Conservation (phyloP, 23 red algal genomes). For the Gracilaria domingensis region DNA sequence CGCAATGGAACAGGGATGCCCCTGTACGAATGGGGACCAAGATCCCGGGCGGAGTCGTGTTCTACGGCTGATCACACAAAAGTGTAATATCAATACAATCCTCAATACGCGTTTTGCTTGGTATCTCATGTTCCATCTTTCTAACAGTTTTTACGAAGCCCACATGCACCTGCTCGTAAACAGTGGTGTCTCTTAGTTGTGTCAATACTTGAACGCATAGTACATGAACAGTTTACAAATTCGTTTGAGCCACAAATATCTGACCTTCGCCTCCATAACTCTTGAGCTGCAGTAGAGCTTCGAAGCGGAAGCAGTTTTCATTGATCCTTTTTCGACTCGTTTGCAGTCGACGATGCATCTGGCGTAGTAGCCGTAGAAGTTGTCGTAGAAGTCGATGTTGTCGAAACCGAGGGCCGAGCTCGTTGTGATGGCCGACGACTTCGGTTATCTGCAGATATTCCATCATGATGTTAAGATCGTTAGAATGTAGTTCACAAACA, state of each 20-base stretch:
- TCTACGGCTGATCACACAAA: slow-evolving; percentile 24
- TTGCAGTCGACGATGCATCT: background rate
- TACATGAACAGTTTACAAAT: background rate
- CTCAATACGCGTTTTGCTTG: background rate
- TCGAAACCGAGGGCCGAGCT: background rate
- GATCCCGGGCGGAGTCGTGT: slow-evolving; percentile 77
- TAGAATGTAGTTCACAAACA: background rate
- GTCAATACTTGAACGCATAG: background rate
- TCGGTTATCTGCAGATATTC: background rate
- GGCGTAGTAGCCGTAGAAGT: background rate
- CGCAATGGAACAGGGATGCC: slow-evolving; percentile 56
- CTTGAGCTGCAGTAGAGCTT: background rate
- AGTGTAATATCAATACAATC: background rate
- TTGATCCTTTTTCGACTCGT: slow-evolving; percentile 11
- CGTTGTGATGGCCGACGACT: background rate
- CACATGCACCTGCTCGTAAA: background rate
- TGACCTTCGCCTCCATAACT: background rate
- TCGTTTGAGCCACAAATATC: background rate
- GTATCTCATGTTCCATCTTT: background rate
- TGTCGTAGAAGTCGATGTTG: background rate
- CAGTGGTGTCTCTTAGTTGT: background rate
- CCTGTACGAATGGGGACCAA: slow-evolving; percentile 67
- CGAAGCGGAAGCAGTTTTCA: background rate
- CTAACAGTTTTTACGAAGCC: slow-evolving; percentile 7
- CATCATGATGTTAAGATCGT: background rate